A percentile compares a stretch with the other conserved stretches of the same genome.
phyloP scores from a whole-genome alignment of 2,329 filamentous ascomycete genomes.

The Plectosphaerella plurivora region DNA sequence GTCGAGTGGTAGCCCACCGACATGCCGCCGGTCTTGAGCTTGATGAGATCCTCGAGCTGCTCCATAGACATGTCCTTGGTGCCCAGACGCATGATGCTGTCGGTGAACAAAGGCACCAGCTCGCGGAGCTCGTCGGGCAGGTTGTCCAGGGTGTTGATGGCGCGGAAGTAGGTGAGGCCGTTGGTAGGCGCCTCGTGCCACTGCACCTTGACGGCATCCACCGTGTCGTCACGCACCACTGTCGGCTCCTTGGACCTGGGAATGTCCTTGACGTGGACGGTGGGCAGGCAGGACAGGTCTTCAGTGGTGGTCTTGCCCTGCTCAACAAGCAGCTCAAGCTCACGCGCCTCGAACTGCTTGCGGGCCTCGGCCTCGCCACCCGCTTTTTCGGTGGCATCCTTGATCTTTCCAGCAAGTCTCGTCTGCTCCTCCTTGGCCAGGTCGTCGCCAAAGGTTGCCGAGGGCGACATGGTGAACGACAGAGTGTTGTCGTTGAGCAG shows the following conservation, averaged over 20 bases:
- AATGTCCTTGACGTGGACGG: slow-evolving; percentile 85
- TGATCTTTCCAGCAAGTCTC: slow-evolving; percentile 71
- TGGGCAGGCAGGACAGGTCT: slow-evolving; percentile 83
- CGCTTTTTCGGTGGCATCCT: slow-evolving; percentile 61
- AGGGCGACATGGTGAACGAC: slow-evolving; percentile 92
- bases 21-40: slow-evolving; percentile 90
- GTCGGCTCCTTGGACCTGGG: slow-evolving; percentile 66
- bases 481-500: slow-evolving; percentile 81
- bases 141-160: slow-evolving; percentile 73
- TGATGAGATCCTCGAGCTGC: slow-evolving; percentile 91
- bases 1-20: slow-evolving; percentile 80
- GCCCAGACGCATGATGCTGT: slow-evolving; percentile 88
- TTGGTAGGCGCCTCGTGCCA: slow-evolving; percentile 95
- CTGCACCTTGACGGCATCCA: slow-evolving; percentile 67
- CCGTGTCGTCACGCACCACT: slow-evolving; percentile 56
- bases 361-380: slow-evolving; percentile 69
- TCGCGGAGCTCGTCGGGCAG: slow-evolving; percentile 80
- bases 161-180: slow-evolving; percentile 92
- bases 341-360: slow-evolving; percentile 68
- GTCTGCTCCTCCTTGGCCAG: slow-evolving; percentile 72
- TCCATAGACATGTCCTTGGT: slow-evolving; percentile 88
- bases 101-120: slow-evolving; percentile 84
- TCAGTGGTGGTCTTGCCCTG: slow-evolving; percentile 82
- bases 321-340: slow-evolving; percentile 73
- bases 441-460: slow-evolving; percentile 67